Base-by-base conservation (phyloP, 2,329 filamentous ascomycete species). In the Ascosphaera apis region DNA sequence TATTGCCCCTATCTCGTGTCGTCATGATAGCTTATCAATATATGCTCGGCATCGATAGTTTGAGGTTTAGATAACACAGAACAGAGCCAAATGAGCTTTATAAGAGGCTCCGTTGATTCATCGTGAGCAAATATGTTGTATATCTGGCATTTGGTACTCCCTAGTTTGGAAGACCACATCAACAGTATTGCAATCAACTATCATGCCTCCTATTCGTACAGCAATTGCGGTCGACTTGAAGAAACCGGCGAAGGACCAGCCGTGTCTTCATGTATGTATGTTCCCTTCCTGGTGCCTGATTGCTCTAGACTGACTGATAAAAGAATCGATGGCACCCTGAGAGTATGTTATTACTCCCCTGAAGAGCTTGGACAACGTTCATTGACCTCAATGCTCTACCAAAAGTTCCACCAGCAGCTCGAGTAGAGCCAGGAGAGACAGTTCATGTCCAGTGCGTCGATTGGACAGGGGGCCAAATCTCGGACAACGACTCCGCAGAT, bases 251-350 rank as follows among this genome's bases (percentile, higher is more conserved):
- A 60, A 65, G 25, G 69, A 81, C 42, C 78, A 86, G 49, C 55
- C 67, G 2, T 66, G 67, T 36, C 57, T 84, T 7, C 79, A 86
- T 56, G 76, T 79, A 62, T 50, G 70, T 54, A 28, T 11, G 23
- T 9, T 25, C 47, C 40, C 39, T 44, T 37, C 41, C 45, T 7
- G 18, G 6, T 15, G 15, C 15, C 16, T 32, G 23, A 15, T 30
- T 12, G 11, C 30, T 40, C 21, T 38, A 15, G 39, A 42, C n/a
- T 43, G 21, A 31, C 34, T 38, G 4, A 23, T n/a, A 30, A 15
- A 43, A 82, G 77, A 93, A 93, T 49, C 67, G 83, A 53, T 92
- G 83, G 84, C 84, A 93, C 50, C 84, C 84, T 25, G 83, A 91
- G 44, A 76, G 80, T 83, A 63, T 36, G 63, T 33, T 15, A 18